phyloP scores from a whole-genome alignment of 257 asterid species.

The Parsonsia alboflavescens region DNA sequence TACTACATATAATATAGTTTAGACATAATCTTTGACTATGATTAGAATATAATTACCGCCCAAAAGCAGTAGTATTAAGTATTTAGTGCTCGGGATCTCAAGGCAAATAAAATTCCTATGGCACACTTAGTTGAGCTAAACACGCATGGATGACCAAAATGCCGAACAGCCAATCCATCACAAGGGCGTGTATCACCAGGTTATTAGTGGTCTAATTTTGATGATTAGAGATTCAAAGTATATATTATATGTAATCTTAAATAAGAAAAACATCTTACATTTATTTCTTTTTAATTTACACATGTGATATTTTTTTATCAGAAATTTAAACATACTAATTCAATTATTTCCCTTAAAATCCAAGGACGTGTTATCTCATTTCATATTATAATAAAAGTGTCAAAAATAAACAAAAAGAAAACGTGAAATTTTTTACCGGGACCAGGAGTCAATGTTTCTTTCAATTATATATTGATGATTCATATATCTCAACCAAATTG shows the following conservation, averaged over 20 bases:
- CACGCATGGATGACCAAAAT: neutral
- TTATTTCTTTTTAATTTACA: too few species aligned
- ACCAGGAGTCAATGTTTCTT: too few species aligned
- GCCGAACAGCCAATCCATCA: neutral
- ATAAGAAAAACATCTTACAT: too few species aligned
- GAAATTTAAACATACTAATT: too few species aligned
- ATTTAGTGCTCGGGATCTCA: neutral
- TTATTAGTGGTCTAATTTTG: neutral
- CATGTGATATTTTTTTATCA: too few species aligned
- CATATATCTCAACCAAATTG: neutral
- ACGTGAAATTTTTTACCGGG: too few species aligned
- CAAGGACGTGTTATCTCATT: too few species aligned
- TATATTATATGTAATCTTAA: too few species aligned
- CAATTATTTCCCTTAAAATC: too few species aligned
- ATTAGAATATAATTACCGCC: conserved; percentile 13
- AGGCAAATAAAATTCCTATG: neutral
- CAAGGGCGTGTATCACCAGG: neutral
- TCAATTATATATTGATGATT: too few species aligned
- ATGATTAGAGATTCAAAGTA: neutral
- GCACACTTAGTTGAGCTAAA: conserved; percentile 11
- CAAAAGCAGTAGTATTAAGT: neutral
- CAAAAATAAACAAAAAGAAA: too few species aligned
- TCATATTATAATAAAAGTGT: too few species aligned
- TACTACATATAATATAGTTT: neutral
- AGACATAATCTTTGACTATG: conserved; percentile 7